Base-by-base conservation (phyloP, 441 rosid genomes). In the Omphalea diandra region DNA sequence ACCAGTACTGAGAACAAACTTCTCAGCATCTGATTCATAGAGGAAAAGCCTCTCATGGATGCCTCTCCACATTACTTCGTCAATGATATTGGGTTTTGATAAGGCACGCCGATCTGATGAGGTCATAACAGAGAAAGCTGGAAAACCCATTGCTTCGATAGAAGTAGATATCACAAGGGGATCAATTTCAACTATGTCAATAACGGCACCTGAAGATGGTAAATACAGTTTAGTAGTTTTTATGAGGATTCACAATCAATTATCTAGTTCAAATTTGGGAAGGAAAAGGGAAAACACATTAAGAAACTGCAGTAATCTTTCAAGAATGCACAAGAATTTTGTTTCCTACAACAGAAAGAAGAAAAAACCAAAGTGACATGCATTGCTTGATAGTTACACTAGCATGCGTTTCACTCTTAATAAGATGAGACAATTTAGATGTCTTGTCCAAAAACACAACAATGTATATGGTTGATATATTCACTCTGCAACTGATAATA, bases 161-260 rank as follows among this genome's bases (percentile, higher is more conserved):
- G 97, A 94, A 20, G 87, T 87, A 53, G 94, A 84, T 72, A 94
- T 86, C 52, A 90, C 98, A 54, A 91, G 44, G 9, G 94, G 94
- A 73, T 91, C 98, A 20, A 94, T 89, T 78, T 94, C 98, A n/a
- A 88, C 94, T 12, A 85, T 73, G 79, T 91, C 82, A 73, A 91
- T 54, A 41, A 77, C 73, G 68, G 98, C 94, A 72, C 97, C 98
- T 90, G 83, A 52, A 74, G 70, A 49, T 22, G 11, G 61, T 7
- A 31, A 73, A 29, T 67, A 2, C 58, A 29, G 5, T 58, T 58
- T 26, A 50, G 36, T 26, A 54, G 12, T 56, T 46, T 22, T 9
- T 27, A 52, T 1, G 18, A 41, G 18, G 65, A 59, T 55, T 56
- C 57, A 67, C 14, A 68, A n/a, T 43, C 50, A 49, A 26, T 33